A percentile compares a stretch with the other conserved stretches of the same genome.
Evolutionary conservation across 495 filamentous ascomycete genomes (phyloP).

Genomic region (Immersiella caudata): DNA sequence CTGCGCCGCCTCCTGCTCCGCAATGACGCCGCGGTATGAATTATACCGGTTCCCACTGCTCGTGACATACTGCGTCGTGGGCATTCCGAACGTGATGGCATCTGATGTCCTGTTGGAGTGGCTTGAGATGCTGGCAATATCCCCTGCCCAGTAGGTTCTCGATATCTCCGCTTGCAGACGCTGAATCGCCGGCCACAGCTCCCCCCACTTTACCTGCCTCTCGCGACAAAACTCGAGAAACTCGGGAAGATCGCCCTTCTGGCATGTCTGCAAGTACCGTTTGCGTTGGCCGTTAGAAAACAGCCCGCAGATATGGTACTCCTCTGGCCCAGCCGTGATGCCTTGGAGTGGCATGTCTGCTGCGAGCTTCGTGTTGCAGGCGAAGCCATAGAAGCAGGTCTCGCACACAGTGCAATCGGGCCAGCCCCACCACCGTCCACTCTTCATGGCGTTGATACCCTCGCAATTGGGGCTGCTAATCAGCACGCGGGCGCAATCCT

Average conservation of each 20-base stretch:
- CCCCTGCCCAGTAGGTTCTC: slow-evolving; percentile 3
- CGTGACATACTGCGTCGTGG: not conserved
- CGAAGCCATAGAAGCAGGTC: not conserved
- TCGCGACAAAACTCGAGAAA: slow-evolving; percentile 8
- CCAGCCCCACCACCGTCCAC: slow-evolving; percentile 14
- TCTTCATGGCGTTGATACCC: slow-evolving; percentile 13
- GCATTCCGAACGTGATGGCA: not conserved
- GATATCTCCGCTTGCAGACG: slow-evolving; percentile 4
- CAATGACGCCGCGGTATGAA: slow-evolving; percentile 3
- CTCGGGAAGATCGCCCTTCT: not conserved
- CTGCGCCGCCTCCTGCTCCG: slow-evolving; percentile 4
- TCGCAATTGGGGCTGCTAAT: not conserved
- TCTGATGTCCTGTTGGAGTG: slow-evolving; percentile 4
- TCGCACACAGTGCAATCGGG: slow-evolving; percentile 12
- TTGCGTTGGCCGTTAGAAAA: not conserved
- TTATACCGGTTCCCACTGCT: slow-evolving; percentile 3
- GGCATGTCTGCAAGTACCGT: slow-evolving; percentile 6
- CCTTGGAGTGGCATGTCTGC: slow-evolving; percentile 8
- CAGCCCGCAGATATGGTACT: slow-evolving; percentile 1
- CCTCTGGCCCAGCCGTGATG: not conserved
- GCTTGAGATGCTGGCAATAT: not conserved
- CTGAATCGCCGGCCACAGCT: slow-evolving; percentile 9
- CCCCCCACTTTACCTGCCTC: not conserved
- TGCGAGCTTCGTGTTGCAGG: not conserved
- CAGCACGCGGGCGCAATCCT: slow-evolving; percentile 2